phyloP scores from a whole-genome alignment of 2,329 filamentous ascomycete species.

The Nigrograna mackinnonii region DNA sequence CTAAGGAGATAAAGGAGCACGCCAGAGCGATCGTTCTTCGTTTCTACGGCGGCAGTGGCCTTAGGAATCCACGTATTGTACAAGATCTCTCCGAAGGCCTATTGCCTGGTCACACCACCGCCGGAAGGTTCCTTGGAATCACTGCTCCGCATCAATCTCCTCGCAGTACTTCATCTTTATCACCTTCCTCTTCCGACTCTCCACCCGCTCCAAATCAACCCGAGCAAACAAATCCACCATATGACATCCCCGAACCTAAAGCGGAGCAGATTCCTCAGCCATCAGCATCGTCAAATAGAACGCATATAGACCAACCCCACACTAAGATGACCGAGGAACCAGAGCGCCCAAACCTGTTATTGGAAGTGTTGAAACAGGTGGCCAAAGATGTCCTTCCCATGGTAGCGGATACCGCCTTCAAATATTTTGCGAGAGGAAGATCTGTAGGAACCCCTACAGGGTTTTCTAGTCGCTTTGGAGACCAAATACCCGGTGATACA shows the following conservation, averaged over 20 bases:
- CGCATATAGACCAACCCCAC: background rate
- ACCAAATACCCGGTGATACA: background rate
- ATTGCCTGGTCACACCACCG: background rate
- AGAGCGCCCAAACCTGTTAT: background rate
- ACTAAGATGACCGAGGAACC: background rate
- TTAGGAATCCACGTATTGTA: slow-evolving; percentile 1
- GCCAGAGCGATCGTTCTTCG: slow-evolving; percentile 4
- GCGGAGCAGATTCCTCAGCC: background rate
- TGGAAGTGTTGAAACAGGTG: background rate
- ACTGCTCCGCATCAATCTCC: background rate
- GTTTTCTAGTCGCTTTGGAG: background rate
- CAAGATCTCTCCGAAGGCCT: background rate
- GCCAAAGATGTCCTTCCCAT: background rate
- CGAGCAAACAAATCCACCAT: background rate
- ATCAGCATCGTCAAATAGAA: background rate
- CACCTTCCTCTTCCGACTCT: no score
- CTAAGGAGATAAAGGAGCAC: slow-evolving; percentile 1
- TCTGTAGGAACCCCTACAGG: background rate
- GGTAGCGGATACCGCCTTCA: no score
- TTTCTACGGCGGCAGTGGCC: slow-evolving; percentile 2
- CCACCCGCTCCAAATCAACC: background rate
- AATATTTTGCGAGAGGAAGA: no score
- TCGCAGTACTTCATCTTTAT: background rate
- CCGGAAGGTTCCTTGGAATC: background rate
- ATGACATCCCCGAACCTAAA: background rate